Evolutionary conservation across 106 monocot genomes (phyloP).

Genomic region (Posidonia australis): DNA sequence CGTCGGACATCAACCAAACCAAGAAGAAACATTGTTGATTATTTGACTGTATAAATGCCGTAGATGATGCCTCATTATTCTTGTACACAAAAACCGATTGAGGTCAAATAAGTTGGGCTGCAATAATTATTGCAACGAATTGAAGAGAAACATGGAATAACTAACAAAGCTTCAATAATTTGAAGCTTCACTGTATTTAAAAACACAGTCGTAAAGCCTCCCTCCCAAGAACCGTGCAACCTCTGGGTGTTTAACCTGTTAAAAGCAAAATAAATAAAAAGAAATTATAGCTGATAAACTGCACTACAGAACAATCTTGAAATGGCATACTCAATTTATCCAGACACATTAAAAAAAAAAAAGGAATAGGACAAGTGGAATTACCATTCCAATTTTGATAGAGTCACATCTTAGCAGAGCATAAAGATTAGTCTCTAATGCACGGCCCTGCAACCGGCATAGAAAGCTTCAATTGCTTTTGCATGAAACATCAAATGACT

Average conservation of each 20-base stretch:
- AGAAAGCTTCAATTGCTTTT: conserved; percentile 54
- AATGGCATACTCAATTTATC: no score
- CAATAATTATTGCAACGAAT: neutral
- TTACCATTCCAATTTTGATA: conserved; percentile 95
- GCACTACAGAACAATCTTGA: no score
- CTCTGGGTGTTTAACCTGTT: conserved; percentile 89
- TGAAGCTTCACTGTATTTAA: conserved; percentile 79
- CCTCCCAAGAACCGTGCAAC: conserved; percentile 97
- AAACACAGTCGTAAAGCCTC: conserved; percentile 90
- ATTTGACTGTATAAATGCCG: conserved; percentile 4
- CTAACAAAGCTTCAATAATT: conserved; percentile 30
- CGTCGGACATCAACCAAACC: no score
- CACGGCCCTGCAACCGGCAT: conserved; percentile 1
- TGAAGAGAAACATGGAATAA: conserved; percentile 2
- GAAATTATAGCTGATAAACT: neutral
- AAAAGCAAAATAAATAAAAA: neutral
- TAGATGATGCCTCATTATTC: neutral
- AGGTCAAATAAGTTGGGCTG: neutral
- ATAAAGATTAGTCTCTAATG: neutral
- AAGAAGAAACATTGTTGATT: neutral
- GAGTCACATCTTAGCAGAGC: conserved; percentile 43
- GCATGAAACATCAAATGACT: conserved; percentile 29
- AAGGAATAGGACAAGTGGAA: neutral
- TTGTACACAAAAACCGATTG: neutral
- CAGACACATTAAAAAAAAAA: neutral